Evolutionary conservation across 2,329 filamentous ascomycete genomes (phyloP).

Genomic region (Venturia oleaginea): DNA sequence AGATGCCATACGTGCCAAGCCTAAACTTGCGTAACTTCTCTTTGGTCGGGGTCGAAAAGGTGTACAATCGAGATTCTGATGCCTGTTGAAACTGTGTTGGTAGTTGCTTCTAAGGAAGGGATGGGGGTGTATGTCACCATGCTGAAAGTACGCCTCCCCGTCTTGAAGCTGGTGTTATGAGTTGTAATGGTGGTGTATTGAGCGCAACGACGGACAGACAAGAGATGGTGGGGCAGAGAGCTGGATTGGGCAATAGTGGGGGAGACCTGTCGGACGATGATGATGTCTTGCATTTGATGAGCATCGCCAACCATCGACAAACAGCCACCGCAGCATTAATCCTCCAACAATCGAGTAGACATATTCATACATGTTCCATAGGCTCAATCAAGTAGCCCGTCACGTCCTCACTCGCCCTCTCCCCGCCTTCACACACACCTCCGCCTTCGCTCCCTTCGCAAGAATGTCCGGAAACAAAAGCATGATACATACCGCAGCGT

Average conservation of each 20-base stretch:
- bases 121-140: background rate
- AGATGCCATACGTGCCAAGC: constrained; percentile 52
- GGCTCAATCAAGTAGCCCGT: constrained; percentile 62
- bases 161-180: background rate
- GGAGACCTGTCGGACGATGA: background rate
- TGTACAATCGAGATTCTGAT: constrained; percentile 84
- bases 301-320: background rate
- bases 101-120: no score
- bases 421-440: constrained; percentile 46
- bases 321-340: background rate
- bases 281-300: background rate
- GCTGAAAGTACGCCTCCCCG: background rate
- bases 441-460: constrained; percentile 26
- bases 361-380: constrained; percentile 56
- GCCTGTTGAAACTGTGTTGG: constrained; percentile 28
- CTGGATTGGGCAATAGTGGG: background rate
- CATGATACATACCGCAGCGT: constrained; percentile 80
- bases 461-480: constrained; percentile 47
- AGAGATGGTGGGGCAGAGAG: background rate
- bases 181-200: background rate
- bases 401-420: constrained; percentile 55
- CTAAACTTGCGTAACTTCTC: constrained; percentile 91
- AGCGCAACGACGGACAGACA: background rate
- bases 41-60: constrained; percentile 84
- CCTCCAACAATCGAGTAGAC: background rate